Base-by-base conservation (phyloP, 148 eudicot species). In the Chenopodium album region DNA sequence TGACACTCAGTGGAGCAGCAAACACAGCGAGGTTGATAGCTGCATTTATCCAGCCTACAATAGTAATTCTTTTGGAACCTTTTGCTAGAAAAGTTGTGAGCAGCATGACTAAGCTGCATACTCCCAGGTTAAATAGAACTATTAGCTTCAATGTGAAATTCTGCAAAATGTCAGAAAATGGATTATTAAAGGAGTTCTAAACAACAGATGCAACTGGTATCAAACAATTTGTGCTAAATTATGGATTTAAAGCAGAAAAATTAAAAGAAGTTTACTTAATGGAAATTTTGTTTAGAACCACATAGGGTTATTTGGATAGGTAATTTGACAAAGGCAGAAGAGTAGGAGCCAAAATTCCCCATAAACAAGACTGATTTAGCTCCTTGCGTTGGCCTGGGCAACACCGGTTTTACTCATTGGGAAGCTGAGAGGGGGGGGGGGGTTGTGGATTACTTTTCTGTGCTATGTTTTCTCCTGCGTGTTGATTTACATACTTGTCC, bases 31-130 rank as follows among this genome's bases (percentile, higher is more conserved):
- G 80, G 82, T 84, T 88, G 84, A 91, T 83, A 9, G 64, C 84
- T 16, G 92, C 94, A 82, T 91, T 90, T 4, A 85, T 82, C 92
- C 92, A 88, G 56, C 92, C 92, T 12, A 88, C 89, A 28, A 82
- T 60, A 9, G 80, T 54, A 59, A 86, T 86, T 86, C 91, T 83
- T 34, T 82, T 75, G 13, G 86, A 23, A 14, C 90, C 92, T 73
- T 86, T 88, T 2, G 84, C 81, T 13, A 89, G 73, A 62, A 89
- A 71, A 54, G 78, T 41, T 60, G 92, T 86, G n/a, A 88, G 70
- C 32, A 85, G 71, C 87, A 87, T 60, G 32, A 87, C 84, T 29
- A 76, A 28, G 76, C 89, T 80, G 56, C 85, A 71, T n/a, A 71
- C 82, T 68, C 93, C 94, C 17, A 89, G 73, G 81, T 89, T 85